These are phyloP conservation scores for Eucalyptus viminalis DNA, from an alignment of 345 rosid species.

Conservation along the genomic window DNA sequence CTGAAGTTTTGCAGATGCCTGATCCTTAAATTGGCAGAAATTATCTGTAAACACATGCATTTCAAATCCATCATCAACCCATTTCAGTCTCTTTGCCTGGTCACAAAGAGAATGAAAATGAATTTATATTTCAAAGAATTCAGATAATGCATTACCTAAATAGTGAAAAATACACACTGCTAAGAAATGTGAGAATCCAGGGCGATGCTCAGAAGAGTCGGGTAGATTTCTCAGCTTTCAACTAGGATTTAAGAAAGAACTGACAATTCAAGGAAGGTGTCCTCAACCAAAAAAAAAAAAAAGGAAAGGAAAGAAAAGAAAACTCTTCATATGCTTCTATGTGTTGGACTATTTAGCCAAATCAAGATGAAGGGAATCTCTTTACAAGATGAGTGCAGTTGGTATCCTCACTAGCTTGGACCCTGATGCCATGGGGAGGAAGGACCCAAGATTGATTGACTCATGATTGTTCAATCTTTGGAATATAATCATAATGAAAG, in stretches of 20 bases:
- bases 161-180: neutral
- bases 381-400: neutral
- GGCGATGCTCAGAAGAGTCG: neutral
- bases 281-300: neutral
- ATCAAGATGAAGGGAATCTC: neutral
- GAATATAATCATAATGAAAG: neutral
- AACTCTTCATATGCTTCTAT: neutral
- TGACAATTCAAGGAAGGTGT: neutral
- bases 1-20: slow-evolving; percentile 8
- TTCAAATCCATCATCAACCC: slow-evolving; percentile 77
- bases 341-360: neutral
- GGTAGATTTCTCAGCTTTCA: neutral
- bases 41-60: slow-evolving; percentile 50
- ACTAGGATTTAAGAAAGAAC: neutral
- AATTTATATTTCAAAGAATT: neutral
- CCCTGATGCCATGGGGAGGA: neutral
- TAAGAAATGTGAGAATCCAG: neutral
- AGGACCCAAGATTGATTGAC: neutral
- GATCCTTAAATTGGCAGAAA: slow-evolving; percentile 4
- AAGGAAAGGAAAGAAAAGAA: too few relatives aligned
- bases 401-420: neutral
- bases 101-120: neutral
- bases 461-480: neutral
- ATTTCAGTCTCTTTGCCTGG: slow-evolving; percentile 71
- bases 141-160: neutral